phyloP scores from a whole-genome alignment of 441 rosid genomes.

The Corymbia calophylla region DNA sequence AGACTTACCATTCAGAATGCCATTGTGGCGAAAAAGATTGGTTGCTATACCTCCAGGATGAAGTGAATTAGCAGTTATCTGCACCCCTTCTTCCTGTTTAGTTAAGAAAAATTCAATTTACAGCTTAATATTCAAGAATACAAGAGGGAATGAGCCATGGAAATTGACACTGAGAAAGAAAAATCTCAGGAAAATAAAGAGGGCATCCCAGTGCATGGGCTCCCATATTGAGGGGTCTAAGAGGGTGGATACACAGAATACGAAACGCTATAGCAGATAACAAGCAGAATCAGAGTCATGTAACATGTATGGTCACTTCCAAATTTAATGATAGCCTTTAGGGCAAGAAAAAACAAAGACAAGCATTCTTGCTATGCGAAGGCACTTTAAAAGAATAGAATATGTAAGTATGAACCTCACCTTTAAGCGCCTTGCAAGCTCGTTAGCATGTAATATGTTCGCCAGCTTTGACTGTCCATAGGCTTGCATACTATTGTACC shows the following conservation, averaged over 20 bases:
- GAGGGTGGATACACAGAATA: neutral
- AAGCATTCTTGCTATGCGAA: neutral
- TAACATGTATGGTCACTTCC: neutral
- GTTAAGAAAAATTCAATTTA: neutral
- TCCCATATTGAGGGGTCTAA: neutral
- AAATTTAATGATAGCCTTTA: neutral
- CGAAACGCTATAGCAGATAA: neutral
- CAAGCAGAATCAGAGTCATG: neutral
- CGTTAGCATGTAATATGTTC: slow-evolving; percentile 51
- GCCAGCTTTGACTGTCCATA: slow-evolving; percentile 66
- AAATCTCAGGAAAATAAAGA: neutral
- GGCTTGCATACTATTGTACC: slow-evolving; percentile 31
- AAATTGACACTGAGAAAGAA: neutral
- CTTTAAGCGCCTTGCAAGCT: slow-evolving; percentile 47
- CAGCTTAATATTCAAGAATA: neutral
- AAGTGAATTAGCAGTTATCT: slow-evolving; percentile 62
- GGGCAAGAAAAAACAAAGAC: neutral
- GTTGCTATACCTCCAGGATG: slow-evolving; percentile 71
- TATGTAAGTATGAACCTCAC: slow-evolving; percentile 3
- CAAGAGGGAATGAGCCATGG: neutral
- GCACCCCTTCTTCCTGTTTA: slow-evolving; percentile 48
- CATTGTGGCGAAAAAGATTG: slow-evolving; percentile 47
- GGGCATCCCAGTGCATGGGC: neutral
- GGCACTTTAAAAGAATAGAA: neutral
- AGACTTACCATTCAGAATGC: slow-evolving; percentile 33